phyloP scores from a whole-genome alignment of 176 grass and related monocot genomes.

The Carex myosuroides region DNA sequence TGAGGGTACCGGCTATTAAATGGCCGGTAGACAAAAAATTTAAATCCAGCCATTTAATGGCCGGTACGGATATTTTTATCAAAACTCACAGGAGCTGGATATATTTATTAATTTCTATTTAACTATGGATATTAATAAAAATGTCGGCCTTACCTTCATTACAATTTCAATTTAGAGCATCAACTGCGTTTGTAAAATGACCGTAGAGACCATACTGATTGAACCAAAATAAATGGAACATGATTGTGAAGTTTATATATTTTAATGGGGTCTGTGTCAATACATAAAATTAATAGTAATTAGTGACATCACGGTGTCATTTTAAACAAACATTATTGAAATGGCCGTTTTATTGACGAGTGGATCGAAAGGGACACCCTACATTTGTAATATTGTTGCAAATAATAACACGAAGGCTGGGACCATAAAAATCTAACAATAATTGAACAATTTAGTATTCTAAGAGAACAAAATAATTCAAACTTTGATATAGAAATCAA shows the following conservation, averaged over 20 bases:
- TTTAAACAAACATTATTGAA: neutral
- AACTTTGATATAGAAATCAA: neutral
- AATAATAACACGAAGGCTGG: neutral
- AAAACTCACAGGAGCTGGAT: too few relatives aligned
- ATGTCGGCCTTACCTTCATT: neutral
- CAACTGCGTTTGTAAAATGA: neutral
- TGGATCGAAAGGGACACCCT: neutral
- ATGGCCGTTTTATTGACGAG: neutral
- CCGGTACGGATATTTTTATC: too few relatives aligned
- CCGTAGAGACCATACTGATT: neutral
- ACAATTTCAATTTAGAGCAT: neutral
- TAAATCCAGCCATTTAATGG: too few relatives aligned
- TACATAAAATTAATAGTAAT: neutral
- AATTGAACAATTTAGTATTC: neutral
- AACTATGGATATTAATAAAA: too few relatives aligned
- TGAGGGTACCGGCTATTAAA: too few relatives aligned
- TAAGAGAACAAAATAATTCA: neutral
- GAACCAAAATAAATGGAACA: neutral
- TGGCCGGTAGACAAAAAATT: too few relatives aligned
- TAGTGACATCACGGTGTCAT: neutral
- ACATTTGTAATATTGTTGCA: neutral
- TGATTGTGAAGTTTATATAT: neutral
- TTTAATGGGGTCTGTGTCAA: neutral
- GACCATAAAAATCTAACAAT: neutral
- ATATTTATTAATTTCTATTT: too few relatives aligned